Evolutionary conservation across 2,329 filamentous ascomycete genomes (phyloP).

Genomic region (Eutypella sp.): DNA sequence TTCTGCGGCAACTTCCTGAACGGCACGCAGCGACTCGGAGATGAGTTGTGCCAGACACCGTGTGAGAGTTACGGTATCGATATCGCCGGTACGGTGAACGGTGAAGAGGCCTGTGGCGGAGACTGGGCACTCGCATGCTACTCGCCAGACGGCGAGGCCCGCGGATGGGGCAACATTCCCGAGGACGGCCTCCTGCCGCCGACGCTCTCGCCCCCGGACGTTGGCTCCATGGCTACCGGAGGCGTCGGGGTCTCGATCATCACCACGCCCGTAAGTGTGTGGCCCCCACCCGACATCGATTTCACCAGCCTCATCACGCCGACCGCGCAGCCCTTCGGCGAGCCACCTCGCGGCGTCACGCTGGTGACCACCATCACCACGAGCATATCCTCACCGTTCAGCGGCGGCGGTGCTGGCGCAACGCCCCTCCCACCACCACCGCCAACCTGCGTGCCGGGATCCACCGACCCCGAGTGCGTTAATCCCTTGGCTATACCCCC

Average conservation of each 20-base stretch:
- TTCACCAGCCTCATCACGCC: constrained; percentile 12
- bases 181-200: constrained; percentile 20
- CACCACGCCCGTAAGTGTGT: constrained; percentile 18
- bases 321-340: constrained; percentile 18
- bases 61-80: constrained; percentile 42
- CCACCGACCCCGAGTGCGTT: neutral
- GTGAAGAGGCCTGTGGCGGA: constrained; percentile 46
- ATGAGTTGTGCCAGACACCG: constrained; percentile 39
- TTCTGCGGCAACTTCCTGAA: constrained; percentile 41
- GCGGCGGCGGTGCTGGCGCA: constrained; percentile 6
- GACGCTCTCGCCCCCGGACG: constrained; percentile 18
- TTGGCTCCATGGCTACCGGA: constrained; percentile 17
- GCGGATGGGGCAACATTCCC: constrained; percentile 25
- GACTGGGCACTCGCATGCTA: constrained; percentile 41
- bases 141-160: constrained; percentile 30
- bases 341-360: constrained; percentile 15
- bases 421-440: neutral
- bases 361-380: neutral
- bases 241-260: constrained; percentile 21
- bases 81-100: neutral
- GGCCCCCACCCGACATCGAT: constrained; percentile 16
- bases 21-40: constrained; percentile 36
- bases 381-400: constrained; percentile 7
- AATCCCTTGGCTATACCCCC: too few species aligned
- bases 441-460: neutral